Evolutionary conservation across 768 basidiomycete genomes (phyloP), one percentile per base, ranked within the genome.

Genomic region (Mycena chlorophos): DNA sequence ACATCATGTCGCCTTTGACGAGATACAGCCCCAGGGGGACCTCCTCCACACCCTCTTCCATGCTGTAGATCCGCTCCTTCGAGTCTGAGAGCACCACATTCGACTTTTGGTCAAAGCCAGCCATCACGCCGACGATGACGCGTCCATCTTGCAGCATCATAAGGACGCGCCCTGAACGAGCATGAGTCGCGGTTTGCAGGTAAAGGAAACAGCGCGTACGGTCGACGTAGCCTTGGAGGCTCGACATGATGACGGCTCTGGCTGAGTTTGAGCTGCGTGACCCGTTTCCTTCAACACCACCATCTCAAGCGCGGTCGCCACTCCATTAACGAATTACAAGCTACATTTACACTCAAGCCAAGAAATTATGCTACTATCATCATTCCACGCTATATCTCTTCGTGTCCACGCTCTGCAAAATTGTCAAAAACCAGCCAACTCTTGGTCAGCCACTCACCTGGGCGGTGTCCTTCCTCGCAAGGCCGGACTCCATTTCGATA

Each of bases 1-100:
- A 98, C 97, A 96, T 94, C 81, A 94, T 94, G 69, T 99, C 97
- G 2, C 97, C 97, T 66, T 98, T 94, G 68, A 99, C 94, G 66
- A 99, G 86, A 72, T 99, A 98, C 42, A 98, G 78, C 0, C 97
- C 97, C 23, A 98, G 78, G 0, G 93, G 90, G 10, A 94, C 86
- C 78, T 98, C 94, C 72, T 98, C 92, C 25, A 97, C 94, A 37
- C 90, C 89, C 65, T 91, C 91, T 16, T 99, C 97, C 51, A 83
- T 73, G 66, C 88, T 91, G 71, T 91, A 98, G 29, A 98, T 86
- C 63, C 96, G 86, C 69, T 99, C 97, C 67, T 89, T 92, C 54
- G 88, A 90, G 68, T 95, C 91, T 14, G 95, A 88, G 54, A 99
- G 84, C 62, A 99, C 94, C 66, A 98, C 84, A 71, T 98, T 98